These are phyloP conservation scores for Fusarium sp. DNA, from an alignment of 2,329 filamentous ascomycete species.

Conservation along the genomic window DNA sequence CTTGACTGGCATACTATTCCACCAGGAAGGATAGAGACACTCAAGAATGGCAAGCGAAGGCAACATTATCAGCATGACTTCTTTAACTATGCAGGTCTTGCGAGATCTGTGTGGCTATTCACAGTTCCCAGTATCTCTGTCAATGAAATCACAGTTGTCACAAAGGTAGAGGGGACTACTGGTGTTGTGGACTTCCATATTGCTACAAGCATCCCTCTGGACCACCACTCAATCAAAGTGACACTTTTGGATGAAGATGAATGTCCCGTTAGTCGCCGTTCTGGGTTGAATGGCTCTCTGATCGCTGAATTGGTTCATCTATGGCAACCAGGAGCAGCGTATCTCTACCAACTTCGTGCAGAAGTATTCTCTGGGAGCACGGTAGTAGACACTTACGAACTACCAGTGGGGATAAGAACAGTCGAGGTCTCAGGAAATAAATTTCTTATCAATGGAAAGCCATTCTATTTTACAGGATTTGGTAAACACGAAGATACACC, in stretches of 20 bases:
- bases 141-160: background rate
- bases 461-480: background rate
- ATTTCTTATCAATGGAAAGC: background rate
- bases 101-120: background rate
- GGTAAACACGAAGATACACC: background rate
- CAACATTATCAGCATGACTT: background rate
- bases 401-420: background rate
- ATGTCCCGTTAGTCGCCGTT: background rate
- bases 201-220: background rate
- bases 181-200: background rate
- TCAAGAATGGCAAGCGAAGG: background rate
- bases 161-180: background rate
- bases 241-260: background rate
- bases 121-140: background rate
- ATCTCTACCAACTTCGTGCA: background rate
- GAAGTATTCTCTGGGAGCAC: background rate
- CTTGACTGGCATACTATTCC: background rate
- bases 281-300: background rate
- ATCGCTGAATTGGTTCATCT: background rate
- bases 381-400: background rate
- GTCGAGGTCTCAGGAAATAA: background rate
- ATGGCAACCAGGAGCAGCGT: background rate
- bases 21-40: background rate
- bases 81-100: background rate
- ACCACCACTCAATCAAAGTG: background rate